Evolutionary conservation across 2,329 filamentous ascomycete genomes (phyloP), one percentile per base, ranked within the genome.

Genomic region (Anthostomella pinea): DNA sequence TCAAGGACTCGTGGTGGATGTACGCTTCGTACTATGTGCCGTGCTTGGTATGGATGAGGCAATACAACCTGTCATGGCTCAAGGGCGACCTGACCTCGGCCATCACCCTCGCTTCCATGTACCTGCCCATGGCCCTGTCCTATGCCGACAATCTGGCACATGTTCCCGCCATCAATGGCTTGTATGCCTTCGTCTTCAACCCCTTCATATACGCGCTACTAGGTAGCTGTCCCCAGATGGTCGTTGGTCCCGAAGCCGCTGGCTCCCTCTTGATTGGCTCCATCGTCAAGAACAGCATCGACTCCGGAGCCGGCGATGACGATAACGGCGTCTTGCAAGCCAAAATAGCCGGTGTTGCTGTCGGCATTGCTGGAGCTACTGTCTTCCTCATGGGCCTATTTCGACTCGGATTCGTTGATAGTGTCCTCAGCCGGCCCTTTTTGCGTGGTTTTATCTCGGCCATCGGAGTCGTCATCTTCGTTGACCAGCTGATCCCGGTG

Each of bases 51-150:
- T 98, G 93, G 93, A 83, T 95, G 45, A 74, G 72, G 34, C 87
- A 95, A 65, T 98, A 98, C 64, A 80, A 77, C 51, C 82, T 80
- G 75, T 77, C 79, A 3, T 95, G 87, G 63, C 64, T 97, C 30
- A 79, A 83, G 51, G 93, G 93, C 30, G 93, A 98, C 62, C 67
- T 97, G 13, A 72, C 95, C 10, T 85, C 91, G 7, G 90, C 91
- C 31, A 62, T 97, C 45, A 97, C 93, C n/a, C 84, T 98, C 69
- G 87, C 91, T n/a, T 95, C 90, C 17, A 93, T 98, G 68, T 98
- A 98, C 62, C 85, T 98, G 23, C 93, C 93, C 33, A 96, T 98
- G 90, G 85, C 89, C 0, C 76, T 98, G 10, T 97, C 93, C 0
- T 84, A 94, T 47, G 89, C 93, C 37, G 81, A 87, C 25, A 97